Percentiles rank a stretch among this genome's conserved stretches.
Evolutionary conservation across 2,329 filamentous ascomycete genomes (phyloP).

Genomic region (Sclerotinia spermophila): DNA sequence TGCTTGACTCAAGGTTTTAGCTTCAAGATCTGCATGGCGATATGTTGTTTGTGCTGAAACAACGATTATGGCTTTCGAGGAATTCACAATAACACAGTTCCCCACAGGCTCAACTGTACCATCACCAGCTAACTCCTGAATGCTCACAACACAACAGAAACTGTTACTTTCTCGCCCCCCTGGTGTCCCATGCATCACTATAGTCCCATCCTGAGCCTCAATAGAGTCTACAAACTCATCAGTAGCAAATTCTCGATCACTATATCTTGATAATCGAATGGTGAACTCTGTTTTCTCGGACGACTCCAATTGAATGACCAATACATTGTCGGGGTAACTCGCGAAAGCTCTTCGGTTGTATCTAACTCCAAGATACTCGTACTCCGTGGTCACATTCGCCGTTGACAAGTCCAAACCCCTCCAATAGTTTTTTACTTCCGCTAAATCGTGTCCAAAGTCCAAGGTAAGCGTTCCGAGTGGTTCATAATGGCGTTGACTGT

Average conservation of each 20-base stretch:
- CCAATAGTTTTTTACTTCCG: slow-evolving; percentile 27
- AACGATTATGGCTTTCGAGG: slow-evolving; percentile 38
- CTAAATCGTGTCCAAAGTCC: slow-evolving; percentile 39
- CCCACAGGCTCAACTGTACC: slow-evolving; percentile 35
- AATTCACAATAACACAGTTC: slow-evolving; percentile 39
- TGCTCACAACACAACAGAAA: slow-evolving; percentile 37
- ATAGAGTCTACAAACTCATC: slow-evolving; percentile 44
- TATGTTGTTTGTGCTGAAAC: slow-evolving; percentile 42
- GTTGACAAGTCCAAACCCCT: slow-evolving; percentile 39
- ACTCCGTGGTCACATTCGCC: slow-evolving; percentile 38
- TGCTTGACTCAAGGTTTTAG: neutral
- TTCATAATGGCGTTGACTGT: slow-evolving; percentile 47
- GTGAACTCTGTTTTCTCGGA: slow-evolving; percentile 23
- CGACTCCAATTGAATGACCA: slow-evolving; percentile 37
- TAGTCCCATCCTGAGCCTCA: slow-evolving; percentile 32
- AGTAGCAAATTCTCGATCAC: slow-evolving; percentile 42
- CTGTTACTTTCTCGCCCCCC: slow-evolving; percentile 38
- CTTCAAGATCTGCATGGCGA: slow-evolving; percentile 34
- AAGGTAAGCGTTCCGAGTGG: slow-evolving; percentile 41
- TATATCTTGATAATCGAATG: slow-evolving; percentile 40
- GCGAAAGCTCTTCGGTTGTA: slow-evolving; percentile 41
- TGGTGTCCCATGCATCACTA: slow-evolving; percentile 41
- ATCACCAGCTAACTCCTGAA: slow-evolving; percentile 28
- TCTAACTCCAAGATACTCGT: slow-evolving; percentile 35
- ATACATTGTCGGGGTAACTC: slow-evolving; percentile 40